A percentile compares a stretch with the other conserved stretches of the same genome.
Conservation (phyloP, 2,329 filamentous ascomycete genomes). For the Scedosporium aurantiacum region DNA sequence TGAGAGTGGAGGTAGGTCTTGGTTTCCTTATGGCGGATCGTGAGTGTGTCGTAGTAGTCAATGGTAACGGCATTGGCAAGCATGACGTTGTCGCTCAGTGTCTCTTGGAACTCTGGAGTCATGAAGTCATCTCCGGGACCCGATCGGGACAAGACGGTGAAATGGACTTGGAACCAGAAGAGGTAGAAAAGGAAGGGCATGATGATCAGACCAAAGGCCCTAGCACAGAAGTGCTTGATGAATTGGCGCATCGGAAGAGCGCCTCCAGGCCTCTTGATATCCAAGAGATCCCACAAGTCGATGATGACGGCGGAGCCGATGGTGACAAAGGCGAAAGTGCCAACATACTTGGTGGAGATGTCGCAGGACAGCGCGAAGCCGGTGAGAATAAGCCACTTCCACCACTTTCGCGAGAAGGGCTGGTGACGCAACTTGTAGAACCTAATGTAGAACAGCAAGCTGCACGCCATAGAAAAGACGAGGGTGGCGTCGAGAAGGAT, state of each 20-base stretch:
- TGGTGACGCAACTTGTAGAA: slow-evolving; percentile 94
- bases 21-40: slow-evolving; percentile 91
- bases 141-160: slow-evolving; percentile 75
- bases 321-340: slow-evolving; percentile 91
- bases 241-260: slow-evolving; percentile 72
- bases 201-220: slow-evolving; percentile 74
- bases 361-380: slow-evolving; percentile 93
- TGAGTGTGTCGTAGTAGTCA: slow-evolving; percentile 81
- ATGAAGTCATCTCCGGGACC: slow-evolving; percentile 98
- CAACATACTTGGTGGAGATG: slow-evolving; percentile 97
- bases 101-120: slow-evolving; percentile 96
- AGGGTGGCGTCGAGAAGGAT: slow-evolving; percentile 92
- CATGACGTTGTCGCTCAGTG: slow-evolving; percentile 89
- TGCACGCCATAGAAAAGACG: slow-evolving; percentile 92
- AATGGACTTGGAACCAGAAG: slow-evolving; percentile 99
- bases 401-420: slow-evolving; percentile 92
- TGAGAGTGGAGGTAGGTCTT: slow-evolving; percentile 95
- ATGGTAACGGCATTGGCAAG: slow-evolving; percentile 75
- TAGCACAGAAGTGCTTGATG: slow-evolving; percentile 79
- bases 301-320: slow-evolving; percentile 90
- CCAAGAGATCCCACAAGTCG: slow-evolving; percentile 88
- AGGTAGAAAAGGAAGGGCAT: slow-evolving; percentile 96
- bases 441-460: slow-evolving; percentile 85
- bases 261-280: slow-evolving; percentile 75
- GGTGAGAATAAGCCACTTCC: slow-evolving; percentile 97